phyloP scores from a whole-genome alignment of 2,329 filamentous ascomycete genomes.

The Phaeosphaeria sp. region DNA sequence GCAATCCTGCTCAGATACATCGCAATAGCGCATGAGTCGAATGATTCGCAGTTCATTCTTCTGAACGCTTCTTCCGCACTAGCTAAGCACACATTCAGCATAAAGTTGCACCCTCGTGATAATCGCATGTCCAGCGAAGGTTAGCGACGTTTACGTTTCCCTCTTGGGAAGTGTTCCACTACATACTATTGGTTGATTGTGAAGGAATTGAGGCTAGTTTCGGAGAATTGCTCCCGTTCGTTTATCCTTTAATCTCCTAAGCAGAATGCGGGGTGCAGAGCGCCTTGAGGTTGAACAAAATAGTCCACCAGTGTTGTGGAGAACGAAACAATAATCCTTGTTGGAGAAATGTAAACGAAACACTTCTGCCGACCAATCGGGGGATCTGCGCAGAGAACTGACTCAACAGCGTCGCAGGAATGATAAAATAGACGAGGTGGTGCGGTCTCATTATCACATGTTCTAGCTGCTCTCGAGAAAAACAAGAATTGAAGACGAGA shows the following conservation, averaged over 20 bases:
- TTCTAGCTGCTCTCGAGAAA: too few relatives aligned
- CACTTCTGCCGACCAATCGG: background rate
- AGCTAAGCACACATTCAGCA: background rate
- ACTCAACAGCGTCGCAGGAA: too few relatives aligned
- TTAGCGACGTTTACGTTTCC: background rate
- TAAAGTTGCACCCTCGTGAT: background rate
- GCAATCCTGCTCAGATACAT: background rate
- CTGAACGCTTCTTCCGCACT: background rate
- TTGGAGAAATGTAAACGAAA: background rate
- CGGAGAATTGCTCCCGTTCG: background rate
- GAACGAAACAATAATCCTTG: background rate
- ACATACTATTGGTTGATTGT: background rate
- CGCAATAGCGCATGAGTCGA: background rate
- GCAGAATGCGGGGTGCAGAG: background rate
- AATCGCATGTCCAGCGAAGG: background rate
- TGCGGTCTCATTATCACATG: too few relatives aligned
- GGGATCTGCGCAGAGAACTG: too few relatives aligned
- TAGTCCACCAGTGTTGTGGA: background rate
- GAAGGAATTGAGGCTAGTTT: background rate
- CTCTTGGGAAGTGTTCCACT: background rate
- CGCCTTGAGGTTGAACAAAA: background rate
- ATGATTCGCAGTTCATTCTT: background rate
- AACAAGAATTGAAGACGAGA: too few relatives aligned
- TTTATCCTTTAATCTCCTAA: background rate
- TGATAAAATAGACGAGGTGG: too few relatives aligned